These are phyloP conservation scores for Haplosporangium sp. DNA, from an alignment of 371 early-diverging fungal genomes.

Conservation along the genomic window DNA sequence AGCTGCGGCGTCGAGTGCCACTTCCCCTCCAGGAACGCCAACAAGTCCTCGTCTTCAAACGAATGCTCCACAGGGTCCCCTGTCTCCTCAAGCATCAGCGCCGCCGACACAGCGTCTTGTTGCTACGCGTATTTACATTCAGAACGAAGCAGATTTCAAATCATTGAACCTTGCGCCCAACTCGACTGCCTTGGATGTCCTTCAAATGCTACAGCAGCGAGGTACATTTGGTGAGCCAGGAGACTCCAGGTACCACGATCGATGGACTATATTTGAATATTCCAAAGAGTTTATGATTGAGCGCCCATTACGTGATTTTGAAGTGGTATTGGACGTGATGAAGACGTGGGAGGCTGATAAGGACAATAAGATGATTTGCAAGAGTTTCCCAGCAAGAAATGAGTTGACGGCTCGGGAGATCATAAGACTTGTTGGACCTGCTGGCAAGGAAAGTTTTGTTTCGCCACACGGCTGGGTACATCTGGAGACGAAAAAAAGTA, in stretches of 20 bases:
- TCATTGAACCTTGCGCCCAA: constrained; percentile 79
- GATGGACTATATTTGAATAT: constrained; percentile 93
- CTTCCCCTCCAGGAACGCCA: constrained; percentile 27
- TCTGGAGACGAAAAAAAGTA: constrained; percentile 77
- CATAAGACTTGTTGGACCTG: constrained; percentile 44
- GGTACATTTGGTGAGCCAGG: constrained; percentile 64
- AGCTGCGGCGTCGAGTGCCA: constrained; percentile 16
- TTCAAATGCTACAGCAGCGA: constrained; percentile 74
- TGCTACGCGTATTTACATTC: constrained; percentile 88
- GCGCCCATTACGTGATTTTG: constrained; percentile 92
- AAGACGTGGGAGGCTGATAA: constrained; percentile 81
- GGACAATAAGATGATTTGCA: constrained; percentile 54
- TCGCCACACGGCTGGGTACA: constrained; percentile 76
- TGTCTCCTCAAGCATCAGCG: constrained; percentile 23
- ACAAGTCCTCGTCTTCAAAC: constrained; percentile 17
- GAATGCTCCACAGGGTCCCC: constrained; percentile 10
- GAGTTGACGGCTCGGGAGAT: constrained; percentile 49
- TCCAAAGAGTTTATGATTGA: constrained; percentile 82
- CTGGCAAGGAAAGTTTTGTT: constrained; percentile 49
- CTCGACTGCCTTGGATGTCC: constrained; percentile 79
- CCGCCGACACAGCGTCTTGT: constrained; percentile 61
- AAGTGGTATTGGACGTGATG: constrained; percentile 83
- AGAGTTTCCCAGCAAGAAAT: constrained; percentile 42
- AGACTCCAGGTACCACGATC: constrained; percentile 59
- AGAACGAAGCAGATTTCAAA: constrained; percentile 79